Conservation (phyloP, 768 basidiomycete genomes). For the Cantharellus anzutake region DNA sequence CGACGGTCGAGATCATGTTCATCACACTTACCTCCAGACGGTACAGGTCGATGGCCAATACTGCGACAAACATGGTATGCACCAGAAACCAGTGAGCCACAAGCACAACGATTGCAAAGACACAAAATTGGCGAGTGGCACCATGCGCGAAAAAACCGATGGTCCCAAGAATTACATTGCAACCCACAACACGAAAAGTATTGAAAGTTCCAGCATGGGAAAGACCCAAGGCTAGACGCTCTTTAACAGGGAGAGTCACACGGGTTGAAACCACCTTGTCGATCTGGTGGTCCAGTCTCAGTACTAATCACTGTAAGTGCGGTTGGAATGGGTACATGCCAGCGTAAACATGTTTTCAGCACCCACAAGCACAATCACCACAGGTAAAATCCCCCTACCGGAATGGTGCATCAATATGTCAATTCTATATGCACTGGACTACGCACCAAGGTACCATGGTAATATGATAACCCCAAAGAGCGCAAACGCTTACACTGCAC, state of each 20-base stretch:
- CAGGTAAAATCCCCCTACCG: slow-evolving; percentile 67
- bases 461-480: slow-evolving; percentile 70
- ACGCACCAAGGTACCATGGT: slow-evolving; percentile 75
- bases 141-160: slow-evolving; percentile 58
- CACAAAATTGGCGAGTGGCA: slow-evolving; percentile 80
- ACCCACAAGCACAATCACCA: slow-evolving; percentile 87
- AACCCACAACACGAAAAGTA: slow-evolving; percentile 77
- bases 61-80: slow-evolving; percentile 88
- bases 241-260: slow-evolving; percentile 73
- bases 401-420: slow-evolving; percentile 7
- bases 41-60: slow-evolving; percentile 89
- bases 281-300: slow-evolving; percentile 29
- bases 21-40: slow-evolving; percentile 45
- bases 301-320: slow-evolving; percentile 7
- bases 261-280: slow-evolving; percentile 73
- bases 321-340: slow-evolving; percentile 25
- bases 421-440: slow-evolving; percentile 11
- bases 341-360: slow-evolving; percentile 96
- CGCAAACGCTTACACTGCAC: slow-evolving; percentile 83
- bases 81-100: slow-evolving; percentile 96
- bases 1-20: slow-evolving; percentile 10
- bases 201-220: slow-evolving; percentile 79
- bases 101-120: slow-evolving; percentile 83
- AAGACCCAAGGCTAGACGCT: slow-evolving; percentile 82
- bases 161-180: slow-evolving; percentile 59